Evolutionary conservation across 495 filamentous ascomycete genomes (phyloP).

Genomic region (Podospora australis): DNA sequence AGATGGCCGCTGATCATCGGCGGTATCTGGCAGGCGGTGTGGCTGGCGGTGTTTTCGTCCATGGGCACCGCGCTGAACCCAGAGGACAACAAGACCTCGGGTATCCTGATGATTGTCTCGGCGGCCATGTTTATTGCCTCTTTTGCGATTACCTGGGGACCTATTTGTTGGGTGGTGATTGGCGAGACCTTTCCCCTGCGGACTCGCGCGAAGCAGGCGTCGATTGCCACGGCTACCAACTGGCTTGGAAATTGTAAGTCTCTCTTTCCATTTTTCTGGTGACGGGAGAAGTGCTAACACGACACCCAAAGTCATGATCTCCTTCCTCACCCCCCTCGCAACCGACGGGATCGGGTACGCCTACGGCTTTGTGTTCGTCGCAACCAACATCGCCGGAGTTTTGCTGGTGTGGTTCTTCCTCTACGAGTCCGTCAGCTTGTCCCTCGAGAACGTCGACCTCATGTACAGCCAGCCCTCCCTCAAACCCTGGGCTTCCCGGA

Average conservation of each 20-base stretch:
- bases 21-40: conserved; percentile 59
- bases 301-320: conserved; percentile 52
- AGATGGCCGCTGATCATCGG: conserved; percentile 59
- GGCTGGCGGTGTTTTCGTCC: conserved; percentile 64
- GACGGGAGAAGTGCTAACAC: not conserved
- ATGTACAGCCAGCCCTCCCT: conserved; percentile 63
- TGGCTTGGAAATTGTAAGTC: conserved; percentile 66
- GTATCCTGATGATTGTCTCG: conserved; percentile 67
- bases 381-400: conserved; percentile 57
- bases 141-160: conserved; percentile 69
- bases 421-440: conserved; percentile 60
- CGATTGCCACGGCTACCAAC: conserved; percentile 66
- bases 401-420: conserved; percentile 73
- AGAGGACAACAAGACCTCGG: conserved; percentile 45
- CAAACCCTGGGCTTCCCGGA: conserved; percentile 57
- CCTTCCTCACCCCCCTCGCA: conserved; percentile 79
- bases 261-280: not conserved
- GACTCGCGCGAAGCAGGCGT: conserved; percentile 65
- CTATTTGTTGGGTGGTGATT: conserved; percentile 69
- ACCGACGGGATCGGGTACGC: conserved; percentile 59
- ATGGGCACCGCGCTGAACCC: conserved; percentile 46
- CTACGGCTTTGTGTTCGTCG: conserved; percentile 78
- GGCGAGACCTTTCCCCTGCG: conserved; percentile 70
- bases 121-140: conserved; percentile 62
- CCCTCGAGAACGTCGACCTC: conserved; percentile 66